Evolutionary conservation across 75 land plant genomes (phyloP), one percentile per base, ranked within the genome.

Genomic region (Sequoia sempervirens): DNA sequence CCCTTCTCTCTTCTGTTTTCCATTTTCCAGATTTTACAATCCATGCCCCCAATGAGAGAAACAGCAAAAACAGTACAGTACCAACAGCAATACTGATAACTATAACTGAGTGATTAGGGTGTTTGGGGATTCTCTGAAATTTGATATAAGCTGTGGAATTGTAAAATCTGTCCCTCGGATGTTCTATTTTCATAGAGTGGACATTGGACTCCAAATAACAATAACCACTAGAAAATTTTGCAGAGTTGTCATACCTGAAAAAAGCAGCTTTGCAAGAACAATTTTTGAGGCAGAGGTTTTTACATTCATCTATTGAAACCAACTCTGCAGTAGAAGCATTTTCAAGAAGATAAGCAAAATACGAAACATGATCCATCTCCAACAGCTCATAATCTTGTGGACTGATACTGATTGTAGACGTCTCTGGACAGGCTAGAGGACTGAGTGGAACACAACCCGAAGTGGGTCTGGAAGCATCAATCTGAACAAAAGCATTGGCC

Each of bases 251-350:
- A 82, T 79, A 85, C 11, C 37, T 52, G 76, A 87, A 87, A 30
- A 87, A 50, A n/a, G 87, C 88, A 17, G 89, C 91, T 85, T 84
- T 81, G 75, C 91, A 90, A 23, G 89, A 85, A 38, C 91, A 90
- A 47, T 85, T 85, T 37, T 81, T 73, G 72, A 85, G 73, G 41
- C 91, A 90, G 5, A 81, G 85, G n/a, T 76, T 30, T 64, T 83
- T 87, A 83, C 91, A 90, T 13, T n/a, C 80, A 53, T 87, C 82
- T 43, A 54, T 36, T 80, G 80, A 84, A 37, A 34, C 61, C 18
- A 54, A 38, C 26, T 23, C 45, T 6, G 40, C 0, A 18, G 47
- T 82, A 17, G 82, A 61, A 9, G 61, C 69, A 41, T 40, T 56
- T 2, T 41, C 50, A 34, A 73, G 66, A 13, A 43, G 3, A 64